These are phyloP conservation scores for Penicillium sp. DNA, from an alignment of 2,329 filamentous ascomycete species.

Conservation along the genomic window DNA sequence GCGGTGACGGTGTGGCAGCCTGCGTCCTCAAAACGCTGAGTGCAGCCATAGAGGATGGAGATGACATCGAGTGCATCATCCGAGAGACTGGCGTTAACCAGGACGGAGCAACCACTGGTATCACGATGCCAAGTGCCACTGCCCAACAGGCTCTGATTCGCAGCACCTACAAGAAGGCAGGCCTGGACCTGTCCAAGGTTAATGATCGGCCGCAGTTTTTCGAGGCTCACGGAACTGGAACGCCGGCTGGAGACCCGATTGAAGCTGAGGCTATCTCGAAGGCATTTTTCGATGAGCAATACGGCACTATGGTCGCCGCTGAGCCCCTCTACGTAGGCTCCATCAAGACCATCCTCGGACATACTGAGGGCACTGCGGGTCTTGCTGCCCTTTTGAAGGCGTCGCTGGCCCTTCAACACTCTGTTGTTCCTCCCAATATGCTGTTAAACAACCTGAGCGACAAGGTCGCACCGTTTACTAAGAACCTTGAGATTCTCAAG, in stretches of 20 bases:
- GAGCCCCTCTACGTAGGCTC: conserved; percentile 27
- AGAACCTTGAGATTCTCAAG: conserved; percentile 23
- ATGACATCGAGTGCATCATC: conserved; percentile 42
- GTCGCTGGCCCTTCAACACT: conserved; percentile 40
- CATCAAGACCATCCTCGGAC: conserved; percentile 33
- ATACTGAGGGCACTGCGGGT: conserved; percentile 34
- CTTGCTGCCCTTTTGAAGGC: conserved; percentile 33
- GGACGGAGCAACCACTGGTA: conserved; percentile 34
- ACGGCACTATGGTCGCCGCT: no score
- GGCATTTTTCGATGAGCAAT: conserved; percentile 14
- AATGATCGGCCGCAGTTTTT: conserved; percentile 40
- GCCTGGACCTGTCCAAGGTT: conserved; percentile 30
- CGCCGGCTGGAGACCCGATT: conserved; percentile 23
- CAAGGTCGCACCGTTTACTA: conserved; percentile 19
- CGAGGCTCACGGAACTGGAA: conserved; percentile 46
- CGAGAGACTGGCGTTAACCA: conserved; percentile 35
- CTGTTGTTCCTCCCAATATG: conserved; percentile 29
- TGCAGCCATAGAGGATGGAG: conserved; percentile 46
- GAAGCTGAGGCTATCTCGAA: conserved; percentile 22
- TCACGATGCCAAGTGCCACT: conserved; percentile 33
- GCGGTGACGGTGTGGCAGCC: conserved; percentile 51
- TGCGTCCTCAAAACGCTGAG: conserved; percentile 51
- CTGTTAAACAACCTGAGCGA: conserved; percentile 28
- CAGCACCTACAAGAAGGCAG: conserved; percentile 37
- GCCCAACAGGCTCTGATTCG: conserved; percentile 42